These are phyloP conservation scores for Porcisia hertigi DNA, from an alignment of 208 protist genomes.

Conservation along the genomic window DNA sequence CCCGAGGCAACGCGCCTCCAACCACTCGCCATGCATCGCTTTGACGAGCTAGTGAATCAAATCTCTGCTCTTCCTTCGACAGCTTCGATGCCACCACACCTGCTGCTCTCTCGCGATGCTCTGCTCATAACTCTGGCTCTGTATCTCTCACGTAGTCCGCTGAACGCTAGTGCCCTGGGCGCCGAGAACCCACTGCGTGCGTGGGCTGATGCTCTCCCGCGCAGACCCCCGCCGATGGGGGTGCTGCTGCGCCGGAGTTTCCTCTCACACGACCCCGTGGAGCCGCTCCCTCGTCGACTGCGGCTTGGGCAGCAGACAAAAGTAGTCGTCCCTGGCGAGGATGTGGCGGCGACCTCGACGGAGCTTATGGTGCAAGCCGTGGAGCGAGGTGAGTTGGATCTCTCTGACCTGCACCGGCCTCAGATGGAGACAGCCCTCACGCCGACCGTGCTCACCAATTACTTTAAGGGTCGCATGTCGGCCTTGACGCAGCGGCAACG, in stretches of 20 bases:
- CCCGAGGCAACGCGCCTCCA: constrained; percentile 1
- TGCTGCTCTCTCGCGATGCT: constrained; percentile 60
- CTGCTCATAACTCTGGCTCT: constrained; percentile 60
- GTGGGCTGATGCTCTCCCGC: constrained; percentile 58
- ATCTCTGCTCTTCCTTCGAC: constrained; percentile 14
- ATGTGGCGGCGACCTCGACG: constrained; percentile 17
- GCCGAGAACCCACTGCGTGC: constrained; percentile 25
- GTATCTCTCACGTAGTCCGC: constrained; percentile 40
- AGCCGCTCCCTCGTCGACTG: constrained; percentile 55
- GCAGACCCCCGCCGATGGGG: constrained; percentile 58
- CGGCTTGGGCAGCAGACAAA: constrained; percentile 38
- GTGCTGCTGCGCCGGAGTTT: constrained; percentile 38
- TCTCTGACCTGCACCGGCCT: constrained; percentile 47
- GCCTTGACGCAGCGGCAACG: constrained; percentile 64
- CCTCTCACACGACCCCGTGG: constrained; percentile 15
- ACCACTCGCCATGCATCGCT: constrained; percentile 21
- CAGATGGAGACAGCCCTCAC: constrained; percentile 55
- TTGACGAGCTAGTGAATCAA: constrained; percentile 23
- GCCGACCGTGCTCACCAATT: constrained; percentile 46
- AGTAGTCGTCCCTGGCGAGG: constrained; percentile 27
- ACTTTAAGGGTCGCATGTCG: constrained; percentile 43
- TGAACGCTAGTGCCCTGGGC: constrained; percentile 8
- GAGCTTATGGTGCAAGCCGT: constrained; percentile 64
- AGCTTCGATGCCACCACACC: constrained; percentile 16
- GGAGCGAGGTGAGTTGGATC: constrained; percentile 34